Evolutionary conservation across 192 early-diverging fungal species (phyloP).

Genomic region (Pilaira anomala): DNA sequence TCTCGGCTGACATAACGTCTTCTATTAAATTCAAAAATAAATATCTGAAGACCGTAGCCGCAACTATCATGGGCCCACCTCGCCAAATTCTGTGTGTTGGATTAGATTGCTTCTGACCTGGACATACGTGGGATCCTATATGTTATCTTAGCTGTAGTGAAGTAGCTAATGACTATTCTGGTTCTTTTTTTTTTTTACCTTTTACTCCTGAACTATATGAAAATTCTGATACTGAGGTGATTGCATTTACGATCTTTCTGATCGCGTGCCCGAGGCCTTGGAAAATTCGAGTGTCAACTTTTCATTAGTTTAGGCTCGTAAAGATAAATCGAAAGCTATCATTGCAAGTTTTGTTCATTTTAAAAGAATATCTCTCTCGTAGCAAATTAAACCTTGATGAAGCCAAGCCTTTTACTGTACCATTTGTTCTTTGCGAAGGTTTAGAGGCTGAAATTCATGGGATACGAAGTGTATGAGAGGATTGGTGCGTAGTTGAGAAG

Average conservation of each 20-base stretch:
- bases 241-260: slow-evolving; percentile 31
- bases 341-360: background rate
- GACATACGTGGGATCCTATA: slow-evolving; percentile 26
- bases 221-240: slow-evolving; percentile 20
- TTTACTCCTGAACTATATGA: slow-evolving; percentile 13
- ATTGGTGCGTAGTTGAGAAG: slow-evolving; percentile 11
- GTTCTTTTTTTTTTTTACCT: slow-evolving; percentile 8
- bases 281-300: background rate
- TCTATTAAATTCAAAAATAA: background rate
- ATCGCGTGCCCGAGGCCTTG: background rate
- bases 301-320: too few species aligned
- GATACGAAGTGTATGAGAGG: background rate
- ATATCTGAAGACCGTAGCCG: background rate
- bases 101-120: slow-evolving; percentile 33
- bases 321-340: background rate
- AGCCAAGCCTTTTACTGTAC: background rate
- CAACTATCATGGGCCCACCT: background rate
- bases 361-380: background rate
- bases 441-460: background rate
- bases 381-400: background rate
- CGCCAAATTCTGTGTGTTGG: slow-evolving; percentile 17
- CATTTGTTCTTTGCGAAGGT: background rate
- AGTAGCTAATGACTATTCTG: background rate
- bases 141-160: slow-evolving; percentile 25
- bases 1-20: slow-evolving; percentile 3